A percentile compares a stretch with the other conserved stretches of the same genome.
Evolutionary conservation across 345 rosid species (phyloP).

Genomic region (Salix suchowensis): DNA sequence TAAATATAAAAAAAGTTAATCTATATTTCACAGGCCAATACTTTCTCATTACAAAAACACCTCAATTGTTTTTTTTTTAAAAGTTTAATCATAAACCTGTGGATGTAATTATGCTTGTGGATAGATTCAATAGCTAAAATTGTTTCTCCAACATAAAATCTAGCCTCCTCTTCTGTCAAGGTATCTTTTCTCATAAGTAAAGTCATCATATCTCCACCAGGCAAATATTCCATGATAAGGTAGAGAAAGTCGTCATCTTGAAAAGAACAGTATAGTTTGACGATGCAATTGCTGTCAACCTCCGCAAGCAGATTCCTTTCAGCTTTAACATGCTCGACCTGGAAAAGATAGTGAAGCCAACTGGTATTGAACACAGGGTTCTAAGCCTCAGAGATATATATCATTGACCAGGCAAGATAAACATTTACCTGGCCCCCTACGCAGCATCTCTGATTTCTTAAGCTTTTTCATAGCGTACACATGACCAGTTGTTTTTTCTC

Average conservation of each 20-base stretch:
- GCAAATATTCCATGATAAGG: slow-evolving; percentile 91
- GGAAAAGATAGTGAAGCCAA: slow-evolving; percentile 13
- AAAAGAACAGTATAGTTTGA: slow-evolving; percentile 86
- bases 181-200: slow-evolving; percentile 94
- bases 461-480: slow-evolving; percentile 97
- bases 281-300: slow-evolving; percentile 96
- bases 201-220: slow-evolving; percentile 99
- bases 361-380: slow-evolving; percentile 2
- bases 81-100: slow-evolving; percentile 47
- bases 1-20: slow-evolving; percentile 5
- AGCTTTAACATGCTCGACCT: slow-evolving; percentile 96
- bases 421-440: slow-evolving; percentile 88
- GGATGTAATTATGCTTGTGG: slow-evolving; percentile 86
- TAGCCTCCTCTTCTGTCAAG: slow-evolving; percentile 79
- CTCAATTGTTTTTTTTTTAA: background rate
- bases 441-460: slow-evolving; percentile 92
- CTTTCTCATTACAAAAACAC: background rate
- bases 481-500: slow-evolving; percentile 78
- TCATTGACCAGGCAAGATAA: slow-evolving; percentile 11
- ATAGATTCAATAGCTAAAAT: slow-evolving; percentile 90
- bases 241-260: slow-evolving; percentile 90
- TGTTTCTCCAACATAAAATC: slow-evolving; percentile 82
- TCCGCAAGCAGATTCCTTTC: slow-evolving; percentile 95
- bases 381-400: slow-evolving; percentile 4
- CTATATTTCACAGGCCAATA: background rate